Evolutionary conservation across 192 early-diverging fungal genomes (phyloP).

Genomic region (Backusella australiensis): DNA sequence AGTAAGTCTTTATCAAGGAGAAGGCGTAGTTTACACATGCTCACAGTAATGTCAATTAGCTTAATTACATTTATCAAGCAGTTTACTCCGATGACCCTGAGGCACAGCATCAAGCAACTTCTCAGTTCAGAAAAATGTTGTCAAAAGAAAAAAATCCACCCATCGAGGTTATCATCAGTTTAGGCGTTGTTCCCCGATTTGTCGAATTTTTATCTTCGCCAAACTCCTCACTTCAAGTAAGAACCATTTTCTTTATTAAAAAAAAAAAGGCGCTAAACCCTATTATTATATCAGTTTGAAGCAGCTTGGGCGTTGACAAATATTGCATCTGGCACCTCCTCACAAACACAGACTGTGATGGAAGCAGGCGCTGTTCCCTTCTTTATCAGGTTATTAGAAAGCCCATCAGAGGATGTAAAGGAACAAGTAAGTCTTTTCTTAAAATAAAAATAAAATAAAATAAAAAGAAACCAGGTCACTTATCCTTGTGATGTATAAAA

Average conservation of each 20-base stretch:
- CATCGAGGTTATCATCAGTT: constrained; percentile 93
- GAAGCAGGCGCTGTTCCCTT: constrained; percentile 40
- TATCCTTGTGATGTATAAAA: background rate
- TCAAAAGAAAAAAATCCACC: constrained; percentile 95
- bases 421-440: constrained; percentile 16
- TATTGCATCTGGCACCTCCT: constrained; percentile 39
- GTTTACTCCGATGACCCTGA: constrained; percentile 80
- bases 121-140: constrained; percentile 91
- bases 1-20: background rate
- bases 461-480: background rate
- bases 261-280: no score
- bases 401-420: constrained; percentile 20
- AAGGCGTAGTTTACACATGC: background rate
- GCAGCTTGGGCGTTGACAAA: constrained; percentile 52
- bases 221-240: constrained; percentile 82
- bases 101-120: constrained; percentile 76
- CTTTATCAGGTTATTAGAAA: constrained; percentile 37
- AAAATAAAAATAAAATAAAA: background rate
- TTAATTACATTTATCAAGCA: constrained; percentile 76
- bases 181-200: constrained; percentile 91
- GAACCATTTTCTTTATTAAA: background rate
- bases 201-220: constrained; percentile 89
- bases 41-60: constrained; percentile 13
- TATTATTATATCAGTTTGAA: constrained; percentile 32
- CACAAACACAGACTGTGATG: constrained; percentile 40